Conservation (phyloP, 495 filamentous ascomycete genomes). For the Xylaria grammica region DNA sequence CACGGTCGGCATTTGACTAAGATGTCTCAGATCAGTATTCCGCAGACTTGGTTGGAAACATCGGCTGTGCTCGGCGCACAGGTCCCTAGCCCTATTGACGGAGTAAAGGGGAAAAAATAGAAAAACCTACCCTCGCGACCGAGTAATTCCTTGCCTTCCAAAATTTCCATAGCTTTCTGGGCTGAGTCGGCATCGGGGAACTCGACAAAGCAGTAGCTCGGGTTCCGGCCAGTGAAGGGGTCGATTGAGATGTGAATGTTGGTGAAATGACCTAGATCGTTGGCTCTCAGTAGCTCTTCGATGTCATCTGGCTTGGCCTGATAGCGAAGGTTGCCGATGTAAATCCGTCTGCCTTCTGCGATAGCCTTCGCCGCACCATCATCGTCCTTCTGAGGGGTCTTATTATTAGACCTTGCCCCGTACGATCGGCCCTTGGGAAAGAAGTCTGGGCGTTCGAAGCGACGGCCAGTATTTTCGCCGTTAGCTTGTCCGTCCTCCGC, state of each 20-base stretch:
- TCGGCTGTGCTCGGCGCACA: neutral
- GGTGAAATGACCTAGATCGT: conserved; percentile 51
- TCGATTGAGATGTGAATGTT: conserved; percentile 71
- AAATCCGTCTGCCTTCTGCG: conserved; percentile 60
- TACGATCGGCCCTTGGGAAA: conserved; percentile 17
- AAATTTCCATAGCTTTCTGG: conserved; percentile 57
- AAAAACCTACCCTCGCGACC: conserved; percentile 46
- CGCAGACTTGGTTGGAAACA: neutral
- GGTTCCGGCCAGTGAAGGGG: conserved; percentile 69
- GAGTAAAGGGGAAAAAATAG: neutral
- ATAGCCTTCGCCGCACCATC: conserved; percentile 44
- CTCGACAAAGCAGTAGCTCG: conserved; percentile 75
- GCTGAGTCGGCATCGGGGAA: conserved; percentile 61
- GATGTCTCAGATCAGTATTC: neutral
- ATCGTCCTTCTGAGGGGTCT: conserved; percentile 25
- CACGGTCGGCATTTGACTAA: conserved; percentile 65
- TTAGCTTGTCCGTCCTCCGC: neutral
- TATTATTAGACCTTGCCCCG: conserved; percentile 24
- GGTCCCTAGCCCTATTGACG: neutral
- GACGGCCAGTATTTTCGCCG: conserved; percentile 6
- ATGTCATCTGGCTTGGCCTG: conserved; percentile 66
- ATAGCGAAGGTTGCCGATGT: conserved; percentile 73
- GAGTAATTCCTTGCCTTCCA: conserved; percentile 59
- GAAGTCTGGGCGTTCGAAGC: neutral
- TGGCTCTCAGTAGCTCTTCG: conserved; percentile 57